Evolutionary conservation across 345 rosid genomes (phyloP), one percentile per base, ranked within the genome.

Genomic region (Aegle marmelos): DNA sequence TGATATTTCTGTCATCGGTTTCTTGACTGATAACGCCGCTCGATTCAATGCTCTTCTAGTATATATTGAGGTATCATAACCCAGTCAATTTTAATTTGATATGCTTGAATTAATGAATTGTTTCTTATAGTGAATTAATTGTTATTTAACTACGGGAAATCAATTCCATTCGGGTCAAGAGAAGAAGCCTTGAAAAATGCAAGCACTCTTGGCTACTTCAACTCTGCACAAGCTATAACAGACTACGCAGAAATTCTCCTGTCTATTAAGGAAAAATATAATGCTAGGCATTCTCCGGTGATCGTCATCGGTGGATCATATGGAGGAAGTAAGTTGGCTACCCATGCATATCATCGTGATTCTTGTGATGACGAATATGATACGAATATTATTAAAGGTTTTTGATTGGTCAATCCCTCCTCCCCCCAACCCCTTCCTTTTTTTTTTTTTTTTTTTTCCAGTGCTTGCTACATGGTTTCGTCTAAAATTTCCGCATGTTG

Each of bases 401-500:
- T 41, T 41, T 3, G 48, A 41, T 2, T 41, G 48, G 11, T 41
- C n/a, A n/a, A n/a, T n/a, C n/a, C n/a, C n/a, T n/a, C n/a, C n/a
- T n/a, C n/a, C n/a, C n/a, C n/a, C n/a, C n/a, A n/a, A n/a, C n/a
- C n/a, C n/a, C n/a, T n/a, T n/a, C n/a, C n/a, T 41, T 0, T 22
- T 39, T 60, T 59, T 4, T 36, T 2, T 22, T 2, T 70, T 71
- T 77, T 50, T 48, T 2, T 0, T 0, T 4, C 16, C 81, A 87
- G 94, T 89, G 93, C 87, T 91, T 50, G 93, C 95, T 31, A 80
- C 90, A 22, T 91, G 91, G 92, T 91, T 91, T 75, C 87, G 95
- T 54, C 86, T 91, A 10, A 91, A 91, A 79, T 91, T 89, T 69
- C 95, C 95, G 2, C 95, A 91, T 50, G 74, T 88, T 54, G 87